Conservation (phyloP, 2,329 filamentous ascomycete genomes). For the Arthrobotrys sinensis region DNA sequence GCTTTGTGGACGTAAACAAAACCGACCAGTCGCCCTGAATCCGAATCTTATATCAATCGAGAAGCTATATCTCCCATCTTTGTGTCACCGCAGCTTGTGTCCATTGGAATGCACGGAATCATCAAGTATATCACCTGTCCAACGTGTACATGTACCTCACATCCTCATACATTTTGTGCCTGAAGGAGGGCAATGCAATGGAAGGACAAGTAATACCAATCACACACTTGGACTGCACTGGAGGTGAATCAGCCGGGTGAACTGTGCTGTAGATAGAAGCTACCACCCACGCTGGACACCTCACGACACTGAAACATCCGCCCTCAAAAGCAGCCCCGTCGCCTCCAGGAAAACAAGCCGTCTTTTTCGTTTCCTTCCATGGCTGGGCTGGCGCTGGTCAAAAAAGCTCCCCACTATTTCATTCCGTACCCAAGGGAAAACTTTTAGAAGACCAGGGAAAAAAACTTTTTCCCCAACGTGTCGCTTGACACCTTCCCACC, state of each 20-base stretch:
- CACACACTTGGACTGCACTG: not conserved
- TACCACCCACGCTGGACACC: slow-evolving; percentile 31
- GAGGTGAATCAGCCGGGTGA: slow-evolving; percentile 7
- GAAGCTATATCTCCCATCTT: not conserved
- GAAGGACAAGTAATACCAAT: slow-evolving; percentile 7
- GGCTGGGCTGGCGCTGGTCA: not conserved
- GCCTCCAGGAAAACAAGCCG: slow-evolving; percentile 31
- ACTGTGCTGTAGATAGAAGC: slow-evolving; percentile 9
- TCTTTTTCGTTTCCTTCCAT: not conserved
- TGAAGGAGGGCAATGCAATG: slow-evolving; percentile 1
- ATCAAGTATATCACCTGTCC: slow-evolving; percentile 21
- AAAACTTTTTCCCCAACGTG: slow-evolving; percentile 17
- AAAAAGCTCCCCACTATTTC: not conserved
- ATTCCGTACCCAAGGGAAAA: not conserved
- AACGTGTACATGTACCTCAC: slow-evolving; percentile 19
- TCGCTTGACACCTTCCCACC: slow-evolving; percentile 32
- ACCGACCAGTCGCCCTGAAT: slow-evolving; percentile 25
- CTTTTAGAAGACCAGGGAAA: no score
- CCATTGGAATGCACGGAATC: slow-evolving; percentile 8
- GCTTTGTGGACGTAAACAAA: slow-evolving; percentile 4
- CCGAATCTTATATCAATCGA: slow-evolving; percentile 14
- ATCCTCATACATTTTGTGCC: slow-evolving; percentile 13
- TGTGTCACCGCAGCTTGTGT: not conserved
- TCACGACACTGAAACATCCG: slow-evolving; percentile 51
- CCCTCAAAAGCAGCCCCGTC: slow-evolving; percentile 16